phyloP scores from a whole-genome alignment of 306 rosid genomes.

The Begonia peltatifolia region DNA sequence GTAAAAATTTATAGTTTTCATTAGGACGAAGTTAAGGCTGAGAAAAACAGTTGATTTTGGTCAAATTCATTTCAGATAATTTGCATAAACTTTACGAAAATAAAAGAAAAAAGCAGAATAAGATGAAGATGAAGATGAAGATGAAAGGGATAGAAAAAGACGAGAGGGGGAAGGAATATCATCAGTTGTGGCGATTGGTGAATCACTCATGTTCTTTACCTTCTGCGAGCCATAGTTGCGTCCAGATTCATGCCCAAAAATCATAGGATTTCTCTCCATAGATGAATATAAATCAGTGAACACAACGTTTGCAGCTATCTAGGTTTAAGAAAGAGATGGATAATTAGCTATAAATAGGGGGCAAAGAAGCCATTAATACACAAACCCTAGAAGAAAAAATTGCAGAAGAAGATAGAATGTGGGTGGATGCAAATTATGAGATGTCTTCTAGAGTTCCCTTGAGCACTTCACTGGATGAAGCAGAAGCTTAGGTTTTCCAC shows the following conservation, averaged over 20 bases:
- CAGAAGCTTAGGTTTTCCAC: not conserved
- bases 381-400: not conserved
- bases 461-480: conserved; percentile 16
- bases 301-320: not conserved
- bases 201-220: conserved; percentile 2
- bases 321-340: too few species aligned
- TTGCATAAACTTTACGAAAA: too few species aligned
- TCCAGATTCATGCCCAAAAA: conserved; percentile 10
- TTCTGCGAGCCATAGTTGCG: conserved; percentile 1
- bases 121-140: not conserved
- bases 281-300: not conserved
- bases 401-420: not conserved
- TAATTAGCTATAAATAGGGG: not conserved
- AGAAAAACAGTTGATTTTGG: too few species aligned
- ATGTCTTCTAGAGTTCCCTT: conserved; percentile 20
- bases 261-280: not conserved
- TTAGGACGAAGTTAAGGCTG: too few species aligned
- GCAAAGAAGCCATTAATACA: not conserved
- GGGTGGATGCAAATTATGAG: not conserved
- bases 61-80: too few species aligned
- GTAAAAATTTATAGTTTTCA: too few species aligned
- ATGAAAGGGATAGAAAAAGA: not conserved
- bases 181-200: not conserved
- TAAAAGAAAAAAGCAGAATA: too few species aligned
- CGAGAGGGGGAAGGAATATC: not conserved